phyloP scores from a whole-genome alignment of 1,139 yeast species.

The Tardiomyces blankii region DNA sequence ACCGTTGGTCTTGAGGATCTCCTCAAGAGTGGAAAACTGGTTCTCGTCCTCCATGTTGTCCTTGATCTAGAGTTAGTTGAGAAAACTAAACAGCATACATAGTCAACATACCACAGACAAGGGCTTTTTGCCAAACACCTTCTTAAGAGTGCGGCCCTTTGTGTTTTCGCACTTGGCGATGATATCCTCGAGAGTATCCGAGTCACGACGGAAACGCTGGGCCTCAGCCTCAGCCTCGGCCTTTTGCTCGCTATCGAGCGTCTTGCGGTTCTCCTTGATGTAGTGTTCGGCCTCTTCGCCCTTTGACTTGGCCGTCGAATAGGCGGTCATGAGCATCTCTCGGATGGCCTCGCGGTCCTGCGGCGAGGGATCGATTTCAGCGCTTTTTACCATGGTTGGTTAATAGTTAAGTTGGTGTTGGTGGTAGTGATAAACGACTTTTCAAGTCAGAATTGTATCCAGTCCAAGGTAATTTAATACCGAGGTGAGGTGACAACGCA shows the following conservation, averaged over 20 bases:
- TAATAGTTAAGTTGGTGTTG: background rate
- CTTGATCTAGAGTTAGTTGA: conserved; percentile 3
- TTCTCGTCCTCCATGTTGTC: conserved; percentile 9
- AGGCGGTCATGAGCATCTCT: conserved; percentile 11
- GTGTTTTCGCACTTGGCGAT: conserved; percentile 13
- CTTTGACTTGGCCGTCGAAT: conserved; percentile 7
- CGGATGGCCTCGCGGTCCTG: conserved; percentile 13
- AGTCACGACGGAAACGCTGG: conserved; percentile 10
- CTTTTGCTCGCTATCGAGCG: conserved; percentile 10
- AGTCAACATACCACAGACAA: conserved; percentile 6
- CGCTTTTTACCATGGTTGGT: conserved; percentile 2
- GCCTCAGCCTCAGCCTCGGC: conserved; percentile 11
- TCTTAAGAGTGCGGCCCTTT: conserved; percentile 13
- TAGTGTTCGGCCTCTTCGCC: conserved; percentile 10
- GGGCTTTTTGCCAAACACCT: conserved; percentile 14
- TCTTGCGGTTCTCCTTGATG: conserved; percentile 12
- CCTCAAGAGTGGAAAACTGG: conserved; percentile 11
- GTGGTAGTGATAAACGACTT: background rate
- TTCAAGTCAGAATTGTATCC: background rate
- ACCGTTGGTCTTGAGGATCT: conserved; percentile 13
- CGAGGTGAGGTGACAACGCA: background rate
- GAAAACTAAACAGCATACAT: too few relatives aligned
- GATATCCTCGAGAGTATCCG: conserved; percentile 13
- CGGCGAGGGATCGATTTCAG: conserved; percentile 13
- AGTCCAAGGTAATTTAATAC: too few relatives aligned